Conservation (phyloP, 495 filamentous ascomycete species). For the Aspergillus sclerotiicarbonarius region DNA sequence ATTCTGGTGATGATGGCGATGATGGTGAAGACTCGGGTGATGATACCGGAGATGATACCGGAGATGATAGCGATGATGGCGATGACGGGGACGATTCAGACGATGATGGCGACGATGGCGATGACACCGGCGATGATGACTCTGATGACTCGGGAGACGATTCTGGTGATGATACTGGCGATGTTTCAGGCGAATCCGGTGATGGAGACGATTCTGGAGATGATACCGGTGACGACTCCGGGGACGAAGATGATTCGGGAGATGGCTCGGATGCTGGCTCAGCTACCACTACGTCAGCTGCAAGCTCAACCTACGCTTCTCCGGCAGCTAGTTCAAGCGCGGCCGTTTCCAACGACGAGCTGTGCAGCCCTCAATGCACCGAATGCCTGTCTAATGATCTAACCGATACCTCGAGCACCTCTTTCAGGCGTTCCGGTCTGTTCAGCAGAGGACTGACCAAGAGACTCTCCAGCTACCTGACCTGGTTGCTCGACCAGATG, state of each 20-base stretch:
- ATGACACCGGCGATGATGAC: neutral
- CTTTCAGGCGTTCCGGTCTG: neutral
- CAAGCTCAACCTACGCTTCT: neutral
- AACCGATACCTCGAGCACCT: neutral
- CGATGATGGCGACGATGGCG: neutral
- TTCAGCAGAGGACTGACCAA: neutral
- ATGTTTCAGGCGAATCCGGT: no score
- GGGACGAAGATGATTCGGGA: neutral
- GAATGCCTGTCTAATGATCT: neutral
- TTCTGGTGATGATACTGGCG: neutral
- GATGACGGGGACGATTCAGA: neutral
- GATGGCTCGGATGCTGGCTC: neutral
- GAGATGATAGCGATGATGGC: neutral
- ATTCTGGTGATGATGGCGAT: neutral
- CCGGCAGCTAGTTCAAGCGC: neutral
- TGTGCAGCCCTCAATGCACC: neutral
- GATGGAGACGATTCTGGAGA: neutral
- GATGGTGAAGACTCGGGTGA: neutral
- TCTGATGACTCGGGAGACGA: neutral
- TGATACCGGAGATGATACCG: neutral
- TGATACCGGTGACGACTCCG: neutral
- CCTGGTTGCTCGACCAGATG: neutral
- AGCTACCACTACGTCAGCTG: neutral
- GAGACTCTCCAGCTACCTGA: neutral
- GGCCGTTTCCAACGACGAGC: neutral